Conservation (phyloP, 2,329 filamentous ascomycete genomes). For the Botrytis paeoniae region DNA sequence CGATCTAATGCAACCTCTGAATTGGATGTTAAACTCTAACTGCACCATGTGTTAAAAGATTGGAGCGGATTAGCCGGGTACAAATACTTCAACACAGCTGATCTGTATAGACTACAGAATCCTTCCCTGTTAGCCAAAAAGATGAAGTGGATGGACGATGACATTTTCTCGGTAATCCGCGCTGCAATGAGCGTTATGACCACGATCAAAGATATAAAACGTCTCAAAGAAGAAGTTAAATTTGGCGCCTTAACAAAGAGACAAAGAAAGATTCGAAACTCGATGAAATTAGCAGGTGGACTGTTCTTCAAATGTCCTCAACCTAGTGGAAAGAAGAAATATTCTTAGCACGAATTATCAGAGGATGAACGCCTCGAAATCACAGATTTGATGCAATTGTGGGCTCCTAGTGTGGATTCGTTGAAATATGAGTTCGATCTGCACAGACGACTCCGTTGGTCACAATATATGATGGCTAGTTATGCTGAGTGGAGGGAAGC, state of each 20-base stretch:
- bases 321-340: no score
- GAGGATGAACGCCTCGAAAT: background rate
- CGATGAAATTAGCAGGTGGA: background rate
- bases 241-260: background rate
- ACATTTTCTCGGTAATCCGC: background rate
- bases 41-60: background rate
- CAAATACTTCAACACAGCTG: background rate
- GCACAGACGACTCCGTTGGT: background rate
- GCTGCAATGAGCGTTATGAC: background rate
- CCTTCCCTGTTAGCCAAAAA: background rate
- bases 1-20: background rate
- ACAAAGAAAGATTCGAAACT: background rate
- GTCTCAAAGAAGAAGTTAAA: background rate
- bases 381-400: background rate
- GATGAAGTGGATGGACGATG: background rate
- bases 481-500: background rate
- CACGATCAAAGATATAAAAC: background rate
- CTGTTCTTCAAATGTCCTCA: background rate
- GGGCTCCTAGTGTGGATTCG: background rate
- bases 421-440: background rate
- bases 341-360: background rate
- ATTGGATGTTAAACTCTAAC: background rate
- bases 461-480: background rate
- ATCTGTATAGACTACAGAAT: background rate
- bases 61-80: background rate